phyloP scores from a whole-genome alignment of 176 grass and related monocot genomes.

The Metroxylon sagu region DNA sequence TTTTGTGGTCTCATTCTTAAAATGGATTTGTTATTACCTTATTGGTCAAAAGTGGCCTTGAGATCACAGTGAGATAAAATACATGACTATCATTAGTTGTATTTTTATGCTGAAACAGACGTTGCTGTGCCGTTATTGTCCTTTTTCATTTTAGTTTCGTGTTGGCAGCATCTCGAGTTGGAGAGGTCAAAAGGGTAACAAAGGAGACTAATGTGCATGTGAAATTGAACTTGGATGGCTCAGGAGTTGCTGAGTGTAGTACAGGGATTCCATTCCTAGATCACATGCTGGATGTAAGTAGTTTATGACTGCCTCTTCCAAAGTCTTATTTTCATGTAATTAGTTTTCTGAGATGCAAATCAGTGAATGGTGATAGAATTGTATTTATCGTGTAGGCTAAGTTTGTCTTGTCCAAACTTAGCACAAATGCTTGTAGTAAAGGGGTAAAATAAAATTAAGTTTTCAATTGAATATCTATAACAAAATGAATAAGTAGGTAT shows the following conservation, averaged over 20 bases:
- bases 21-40: too few relatives aligned
- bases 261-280: slow-evolving; percentile 92
- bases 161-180: slow-evolving; percentile 32
- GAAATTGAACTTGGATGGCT: slow-evolving; percentile 82
- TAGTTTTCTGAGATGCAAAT: too few relatives aligned
- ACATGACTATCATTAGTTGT: neutral
- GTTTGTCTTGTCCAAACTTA: too few relatives aligned
- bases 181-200: slow-evolving; percentile 71
- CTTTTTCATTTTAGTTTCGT: slow-evolving; percentile 3
- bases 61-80: neutral
- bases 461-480: too few relatives aligned
- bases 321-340: too few relatives aligned
- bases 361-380: neutral
- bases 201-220: slow-evolving; percentile 87
- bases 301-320: neutral
- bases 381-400: too few relatives aligned
- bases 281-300: slow-evolving; percentile 91
- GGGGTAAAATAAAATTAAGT: too few relatives aligned
- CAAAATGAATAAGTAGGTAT: too few relatives aligned
- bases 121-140: neutral
- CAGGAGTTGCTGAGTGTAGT: slow-evolving; percentile 51
- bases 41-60: too few relatives aligned
- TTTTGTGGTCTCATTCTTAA: too few relatives aligned
- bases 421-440: too few relatives aligned
- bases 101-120: neutral